Evolutionary conservation across 805 yeast species (phyloP).

Genomic region (Yamadazyma tumulicola): DNA sequence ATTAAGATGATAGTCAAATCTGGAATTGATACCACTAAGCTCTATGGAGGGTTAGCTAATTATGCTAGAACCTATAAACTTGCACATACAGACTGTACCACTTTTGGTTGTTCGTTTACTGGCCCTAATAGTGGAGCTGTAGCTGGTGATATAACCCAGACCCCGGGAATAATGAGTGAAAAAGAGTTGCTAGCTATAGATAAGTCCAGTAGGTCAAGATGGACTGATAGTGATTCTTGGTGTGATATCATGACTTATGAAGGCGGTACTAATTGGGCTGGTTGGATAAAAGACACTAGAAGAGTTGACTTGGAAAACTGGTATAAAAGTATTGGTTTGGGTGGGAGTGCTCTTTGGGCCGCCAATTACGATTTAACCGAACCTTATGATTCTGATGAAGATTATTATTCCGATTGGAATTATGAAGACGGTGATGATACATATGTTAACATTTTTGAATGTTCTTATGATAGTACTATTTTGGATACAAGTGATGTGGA

Average conservation of each 20-base stretch:
- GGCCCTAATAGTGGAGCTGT: conserved; percentile 13
- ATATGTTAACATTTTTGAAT: not conserved
- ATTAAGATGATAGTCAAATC: conserved; percentile 16
- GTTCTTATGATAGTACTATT: not conserved
- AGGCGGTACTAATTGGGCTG: conserved; percentile 14
- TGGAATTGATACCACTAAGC: conserved; percentile 16
- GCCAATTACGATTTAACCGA: conserved; percentile 15
- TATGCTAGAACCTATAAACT: conserved; percentile 16
- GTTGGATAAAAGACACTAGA: conserved; percentile 13
- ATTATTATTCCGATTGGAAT: not conserved
- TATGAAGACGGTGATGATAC: conserved; percentile 1
- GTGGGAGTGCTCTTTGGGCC: conserved; percentile 16
- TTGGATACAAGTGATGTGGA: not conserved
- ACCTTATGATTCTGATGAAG: too few relatives aligned
- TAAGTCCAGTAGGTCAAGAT: conserved; percentile 8
- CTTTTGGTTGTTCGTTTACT: conserved; percentile 12
- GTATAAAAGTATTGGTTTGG: conserved; percentile 14
- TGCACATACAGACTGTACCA: conserved; percentile 8
- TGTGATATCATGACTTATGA: conserved; percentile 18
- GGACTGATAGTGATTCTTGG: conserved; percentile 10
- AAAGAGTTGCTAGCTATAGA: conserved; percentile 13
- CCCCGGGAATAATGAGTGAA: conserved; percentile 15
- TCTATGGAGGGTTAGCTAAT: conserved; percentile 19
- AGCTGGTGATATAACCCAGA: conserved; percentile 9
- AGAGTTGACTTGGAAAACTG: conserved; percentile 9